Evolutionary conservation across 305 asterid genomes (phyloP), one percentile per base, ranked within the genome.

Genomic region (Solanum chacoense): DNA sequence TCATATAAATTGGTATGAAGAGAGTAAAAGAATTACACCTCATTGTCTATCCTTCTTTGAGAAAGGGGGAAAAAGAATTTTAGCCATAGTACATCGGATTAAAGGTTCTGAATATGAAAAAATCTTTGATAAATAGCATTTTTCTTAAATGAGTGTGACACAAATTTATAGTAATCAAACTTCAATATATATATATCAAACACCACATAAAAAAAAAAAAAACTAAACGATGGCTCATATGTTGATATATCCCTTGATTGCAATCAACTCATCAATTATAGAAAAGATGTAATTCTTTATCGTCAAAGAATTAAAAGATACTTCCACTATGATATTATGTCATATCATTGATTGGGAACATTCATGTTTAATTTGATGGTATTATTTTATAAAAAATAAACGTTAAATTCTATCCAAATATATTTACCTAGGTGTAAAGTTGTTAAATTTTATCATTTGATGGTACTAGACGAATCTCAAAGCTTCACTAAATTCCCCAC

Each of bases 121-220:
- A 50, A 3, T 50, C 9, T 50, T 50, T 50, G 0, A 3, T 50
- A 50, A 0, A 40, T 1, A 40, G 0, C 0, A 0, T 40, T 40
- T 40, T 40, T 40, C 2, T 40, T 11, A 11, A 3, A 38, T 3
- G 0, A 11, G 5, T 40, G 5, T 40, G 2, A 11, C 0, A 40
- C 5, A 0, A 11, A 40, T 40, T 11, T 45, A 45, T 0, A 65
- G 9, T n/a, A n/a, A 0, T n/a, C 3, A n/a, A 4, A 4, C 0
- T n/a, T 10, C 0, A n/a, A 65, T n/a, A 4, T 65, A 6, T 65
- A 6, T 1, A 65, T 5, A 65, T 4, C 16, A 0, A 4, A 8
- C 3, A 9, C 4, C 2, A 45, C 0, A 14, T 50, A 2, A 16
- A 45, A 40, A 50, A 16, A 45, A 40, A 50, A 55, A 55, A 8